Evolutionary conservation across 2,329 filamentous ascomycete species (phyloP).

Genomic region (Stagonosporopsis chrysanthemi): DNA sequence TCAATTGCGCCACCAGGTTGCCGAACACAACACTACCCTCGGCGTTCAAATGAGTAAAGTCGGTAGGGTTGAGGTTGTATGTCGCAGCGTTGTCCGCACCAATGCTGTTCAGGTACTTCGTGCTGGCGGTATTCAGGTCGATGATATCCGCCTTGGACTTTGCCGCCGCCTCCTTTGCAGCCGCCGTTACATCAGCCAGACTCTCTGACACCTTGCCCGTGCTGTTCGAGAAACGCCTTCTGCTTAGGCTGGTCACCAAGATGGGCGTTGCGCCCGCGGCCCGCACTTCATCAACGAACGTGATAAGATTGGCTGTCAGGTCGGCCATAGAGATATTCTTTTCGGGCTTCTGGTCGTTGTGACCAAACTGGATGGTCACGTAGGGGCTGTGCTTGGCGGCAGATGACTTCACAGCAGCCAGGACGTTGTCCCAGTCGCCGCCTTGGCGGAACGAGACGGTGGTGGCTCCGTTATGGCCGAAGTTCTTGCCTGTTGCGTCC

Average conservation of each 20-base stretch:
- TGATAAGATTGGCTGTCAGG: conserved; percentile 60
- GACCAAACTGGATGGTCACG: conserved; percentile 66
- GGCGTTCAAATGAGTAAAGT: conserved; percentile 33
- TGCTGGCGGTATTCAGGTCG: conserved; percentile 61
- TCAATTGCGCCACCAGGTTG: conserved; percentile 28
- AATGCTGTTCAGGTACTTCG: conserved; percentile 60
- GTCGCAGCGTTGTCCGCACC: conserved; percentile 56
- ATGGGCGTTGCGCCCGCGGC: conserved; percentile 48
- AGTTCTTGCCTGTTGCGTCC: conserved; percentile 62
- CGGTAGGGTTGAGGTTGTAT: conserved; percentile 54
- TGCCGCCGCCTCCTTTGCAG: conserved; percentile 57
- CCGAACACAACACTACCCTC: conserved; percentile 36
- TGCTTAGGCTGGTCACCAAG: conserved; percentile 62
- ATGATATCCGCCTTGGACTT: conserved; percentile 51
- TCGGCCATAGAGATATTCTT: conserved; percentile 54
- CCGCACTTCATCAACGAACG: conserved; percentile 46
- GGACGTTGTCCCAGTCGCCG: conserved; percentile 61
- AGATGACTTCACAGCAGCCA: conserved; percentile 50
- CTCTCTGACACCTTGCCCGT: conserved; percentile 51
- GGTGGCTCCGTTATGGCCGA: conserved; percentile 61
- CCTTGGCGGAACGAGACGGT: conserved; percentile 62
- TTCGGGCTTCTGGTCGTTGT: conserved; percentile 64
- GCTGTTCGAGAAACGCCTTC: conserved; percentile 56
- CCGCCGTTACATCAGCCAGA: conserved; percentile 55
- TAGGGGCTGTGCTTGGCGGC: conserved; percentile 53